These are phyloP conservation scores for Lathyrus tuberosus DNA, from an alignment of 306 rosid genomes.

Conservation along the genomic window DNA sequence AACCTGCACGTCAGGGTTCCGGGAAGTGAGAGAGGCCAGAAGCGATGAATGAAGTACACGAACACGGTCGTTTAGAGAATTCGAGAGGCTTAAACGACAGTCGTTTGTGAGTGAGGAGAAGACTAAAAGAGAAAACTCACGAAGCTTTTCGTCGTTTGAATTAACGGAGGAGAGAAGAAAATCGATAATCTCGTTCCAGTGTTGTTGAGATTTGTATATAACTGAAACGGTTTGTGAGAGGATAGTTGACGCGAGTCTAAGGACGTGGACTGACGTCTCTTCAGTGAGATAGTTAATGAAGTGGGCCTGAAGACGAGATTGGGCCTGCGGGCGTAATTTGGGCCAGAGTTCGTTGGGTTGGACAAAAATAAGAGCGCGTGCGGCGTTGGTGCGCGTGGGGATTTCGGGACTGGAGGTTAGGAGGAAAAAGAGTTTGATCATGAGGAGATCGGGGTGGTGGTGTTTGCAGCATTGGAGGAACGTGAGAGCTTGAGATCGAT, in stretches of 20 bases:
- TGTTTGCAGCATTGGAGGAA: conserved; percentile 47
- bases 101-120: conserved; percentile 30
- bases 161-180: conserved; percentile 11
- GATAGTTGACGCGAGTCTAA: conserved; percentile 27
- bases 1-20: conserved; percentile 32
- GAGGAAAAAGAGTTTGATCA: conserved; percentile 48
- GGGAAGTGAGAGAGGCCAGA: conserved; percentile 15
- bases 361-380: conserved; percentile 34
- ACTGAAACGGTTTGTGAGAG: conserved; percentile 36
- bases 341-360: conserved; percentile 38
- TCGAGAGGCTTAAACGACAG: conserved; percentile 1
- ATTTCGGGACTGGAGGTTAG: neutral
- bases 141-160: conserved; percentile 12
- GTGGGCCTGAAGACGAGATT: conserved; percentile 37
- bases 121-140: conserved; percentile 33
- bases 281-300: conserved; percentile 26
- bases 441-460: conserved; percentile 45
- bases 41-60: conserved; percentile 23
- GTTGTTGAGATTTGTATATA: conserved; percentile 10
- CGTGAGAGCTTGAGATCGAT: conserved; percentile 21
- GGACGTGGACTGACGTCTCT: conserved; percentile 42
- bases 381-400: conserved; percentile 42
- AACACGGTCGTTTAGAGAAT: neutral
- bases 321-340: conserved; percentile 34
- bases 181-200: conserved; percentile 41